Evolutionary conservation across 2,329 filamentous ascomycete species (phyloP), one percentile per base, ranked within the genome.

Genomic region (Microdochium paspali): DNA sequence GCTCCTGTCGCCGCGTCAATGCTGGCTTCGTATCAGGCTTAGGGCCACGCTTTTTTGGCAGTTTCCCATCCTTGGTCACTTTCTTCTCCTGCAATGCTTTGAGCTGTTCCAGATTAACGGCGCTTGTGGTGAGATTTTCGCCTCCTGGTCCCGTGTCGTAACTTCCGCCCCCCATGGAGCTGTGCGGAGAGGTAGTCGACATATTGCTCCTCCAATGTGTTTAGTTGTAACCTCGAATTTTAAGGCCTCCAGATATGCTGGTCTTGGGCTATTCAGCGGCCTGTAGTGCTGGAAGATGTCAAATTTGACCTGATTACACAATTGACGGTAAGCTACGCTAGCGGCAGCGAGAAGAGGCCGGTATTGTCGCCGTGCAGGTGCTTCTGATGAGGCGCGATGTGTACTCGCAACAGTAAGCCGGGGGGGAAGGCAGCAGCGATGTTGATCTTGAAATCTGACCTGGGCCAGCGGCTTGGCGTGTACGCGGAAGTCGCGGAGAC

Each of bases 11-110:
- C 52, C 91, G 79, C 20, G 91, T 97, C 58, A 95, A 70, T 42
- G 93, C 91, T 18, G 93, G 93, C 63, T 95, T 96, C 71, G 87
- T 94, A 65, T 97, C 93, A 20, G 93, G 93, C 64, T 97, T 97
- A 0, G 93, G 93, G 1, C 93, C 93, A 65, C 93, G 82, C 55
- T 88, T 82, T 69, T 97, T 98, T 2, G 88, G 82, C 9, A 85
- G 76, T 60, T 93, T 85, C 43, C 89, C 90, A 72, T 95, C 90
- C 75, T 85, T 76, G n/a, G 85, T 89, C 12, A 77, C 79, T 61
- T 83, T 88, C 70, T 89, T 93, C 48, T 88, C 85, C 46, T 70
- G 76, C 51, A 84, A 71, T 55, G 68, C 80, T 65, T 82, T 89
- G 64, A 86, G 76, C 51, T 40, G 35, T 9, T 40, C 35, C n/a